Evolutionary conservation across 2,329 filamentous ascomycete species (phyloP).

Genomic region (Xylaria sp.): DNA sequence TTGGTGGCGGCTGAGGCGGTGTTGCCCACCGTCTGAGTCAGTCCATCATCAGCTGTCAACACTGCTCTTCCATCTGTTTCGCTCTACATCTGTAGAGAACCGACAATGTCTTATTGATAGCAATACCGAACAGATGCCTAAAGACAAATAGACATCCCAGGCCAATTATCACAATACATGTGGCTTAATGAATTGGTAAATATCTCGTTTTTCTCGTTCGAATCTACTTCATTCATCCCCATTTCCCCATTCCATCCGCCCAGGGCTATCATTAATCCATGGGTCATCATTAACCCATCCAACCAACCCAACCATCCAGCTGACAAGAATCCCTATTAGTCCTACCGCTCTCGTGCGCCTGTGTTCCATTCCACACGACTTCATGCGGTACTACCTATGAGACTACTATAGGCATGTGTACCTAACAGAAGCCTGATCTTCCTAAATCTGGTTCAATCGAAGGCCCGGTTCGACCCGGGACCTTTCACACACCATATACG

Average conservation of each 20-base stretch:
- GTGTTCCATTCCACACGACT: background rate
- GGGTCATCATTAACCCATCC: background rate
- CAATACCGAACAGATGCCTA: background rate
- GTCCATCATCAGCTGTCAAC: slow-evolving; percentile 26
- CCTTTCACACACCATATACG: background rate
- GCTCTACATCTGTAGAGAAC: slow-evolving; percentile 19
- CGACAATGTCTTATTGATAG: background rate
- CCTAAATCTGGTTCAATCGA: background rate
- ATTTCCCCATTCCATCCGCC: background rate
- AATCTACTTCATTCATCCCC: background rate
- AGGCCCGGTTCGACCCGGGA: background rate
- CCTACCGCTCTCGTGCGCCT: slow-evolving; percentile 4
- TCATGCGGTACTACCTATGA: background rate
- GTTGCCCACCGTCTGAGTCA: slow-evolving; percentile 18
- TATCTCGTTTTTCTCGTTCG: background rate
- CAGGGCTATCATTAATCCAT: slow-evolving; percentile 7
- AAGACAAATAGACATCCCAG: background rate
- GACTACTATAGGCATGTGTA: slow-evolving; percentile 30
- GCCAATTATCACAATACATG: background rate
- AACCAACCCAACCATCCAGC: background rate
- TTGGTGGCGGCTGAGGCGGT: slow-evolving; percentile 27
- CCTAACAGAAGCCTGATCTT: slow-evolving; percentile 22
- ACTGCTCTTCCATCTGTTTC: slow-evolving; percentile 29
- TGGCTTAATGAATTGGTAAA: background rate
- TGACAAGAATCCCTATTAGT: slow-evolving; percentile 23